Evolutionary conservation across 768 basidiomycete species (phyloP).

Genomic region (Russula griseocarnosa): DNA sequence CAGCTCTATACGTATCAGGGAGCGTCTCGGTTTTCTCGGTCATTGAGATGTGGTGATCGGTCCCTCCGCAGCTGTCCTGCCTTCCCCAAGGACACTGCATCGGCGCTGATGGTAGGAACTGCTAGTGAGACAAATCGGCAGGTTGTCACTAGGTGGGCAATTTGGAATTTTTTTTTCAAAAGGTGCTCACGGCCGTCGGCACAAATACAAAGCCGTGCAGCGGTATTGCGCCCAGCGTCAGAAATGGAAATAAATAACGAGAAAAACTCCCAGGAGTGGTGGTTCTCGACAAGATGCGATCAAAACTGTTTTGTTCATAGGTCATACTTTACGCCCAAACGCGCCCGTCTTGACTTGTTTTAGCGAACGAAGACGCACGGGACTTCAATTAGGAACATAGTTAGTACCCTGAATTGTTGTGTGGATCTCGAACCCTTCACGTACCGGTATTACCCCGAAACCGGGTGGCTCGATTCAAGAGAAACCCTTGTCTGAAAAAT

Average conservation of each 20-base stretch:
- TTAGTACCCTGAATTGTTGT: slow-evolving; percentile 3
- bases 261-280: neutral
- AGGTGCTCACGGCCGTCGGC: too few relatives aligned
- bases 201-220: too few relatives aligned
- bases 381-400: neutral
- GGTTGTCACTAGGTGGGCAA: too few relatives aligned
- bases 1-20: too few relatives aligned
- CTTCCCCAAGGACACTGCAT: too few relatives aligned
- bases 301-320: neutral
- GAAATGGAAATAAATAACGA: neutral
- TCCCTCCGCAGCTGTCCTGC: too few relatives aligned
- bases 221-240: neutral
- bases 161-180: too few relatives aligned
- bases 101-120: too few relatives aligned
- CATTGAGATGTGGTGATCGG: too few relatives aligned
- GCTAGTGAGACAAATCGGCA: too few relatives aligned
- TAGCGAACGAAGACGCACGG: neutral
- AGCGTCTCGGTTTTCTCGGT: too few relatives aligned
- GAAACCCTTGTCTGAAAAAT: neutral
- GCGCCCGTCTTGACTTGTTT: neutral
- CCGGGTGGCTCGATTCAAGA: neutral
- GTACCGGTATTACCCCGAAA: neutral
- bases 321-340: neutral
- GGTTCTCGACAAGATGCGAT: neutral
- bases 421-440: neutral